phyloP scores from a whole-genome alignment of 2,329 filamentous ascomycete genomes.

The Alternaria arbusti region DNA sequence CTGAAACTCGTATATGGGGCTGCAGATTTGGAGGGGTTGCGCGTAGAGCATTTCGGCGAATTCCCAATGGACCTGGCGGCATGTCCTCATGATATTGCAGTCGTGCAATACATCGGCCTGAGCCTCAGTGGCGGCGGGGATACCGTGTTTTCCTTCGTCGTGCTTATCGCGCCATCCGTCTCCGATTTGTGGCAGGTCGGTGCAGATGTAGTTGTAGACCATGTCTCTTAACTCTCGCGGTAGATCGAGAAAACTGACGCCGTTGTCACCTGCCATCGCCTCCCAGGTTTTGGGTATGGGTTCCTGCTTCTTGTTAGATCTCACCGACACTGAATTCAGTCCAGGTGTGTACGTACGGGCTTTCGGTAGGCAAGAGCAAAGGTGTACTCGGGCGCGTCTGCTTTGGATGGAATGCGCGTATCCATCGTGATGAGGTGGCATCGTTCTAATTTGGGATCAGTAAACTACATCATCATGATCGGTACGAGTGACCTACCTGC shows the following conservation, averaged over 20 bases:
- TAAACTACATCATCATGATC: background rate
- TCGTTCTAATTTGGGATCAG: background rate
- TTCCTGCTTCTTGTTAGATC: background rate
- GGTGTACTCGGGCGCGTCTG: background rate
- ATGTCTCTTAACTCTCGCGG: background rate
- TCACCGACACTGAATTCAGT: fast-evolving
- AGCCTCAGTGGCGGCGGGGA: background rate
- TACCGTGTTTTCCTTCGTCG: background rate
- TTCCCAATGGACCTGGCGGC: background rate
- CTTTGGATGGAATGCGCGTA: background rate
- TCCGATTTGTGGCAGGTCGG: background rate
- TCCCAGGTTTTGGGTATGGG: background rate
- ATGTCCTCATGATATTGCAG: background rate
- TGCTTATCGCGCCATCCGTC: background rate
- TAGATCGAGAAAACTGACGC: background rate
- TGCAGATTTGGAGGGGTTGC: background rate
- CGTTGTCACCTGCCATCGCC: background rate
- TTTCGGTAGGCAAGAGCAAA: background rate
- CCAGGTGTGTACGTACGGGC: background rate
- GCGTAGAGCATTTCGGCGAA: background rate
- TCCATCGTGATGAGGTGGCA: background rate
- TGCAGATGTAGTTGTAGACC: background rate
- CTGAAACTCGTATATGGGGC: background rate
- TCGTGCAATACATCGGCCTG: background rate
- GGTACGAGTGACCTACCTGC: background rate